Base-by-base conservation (phyloP, 2,329 filamentous ascomycete genomes). In the Fusarium pseudograminearum region DNA sequence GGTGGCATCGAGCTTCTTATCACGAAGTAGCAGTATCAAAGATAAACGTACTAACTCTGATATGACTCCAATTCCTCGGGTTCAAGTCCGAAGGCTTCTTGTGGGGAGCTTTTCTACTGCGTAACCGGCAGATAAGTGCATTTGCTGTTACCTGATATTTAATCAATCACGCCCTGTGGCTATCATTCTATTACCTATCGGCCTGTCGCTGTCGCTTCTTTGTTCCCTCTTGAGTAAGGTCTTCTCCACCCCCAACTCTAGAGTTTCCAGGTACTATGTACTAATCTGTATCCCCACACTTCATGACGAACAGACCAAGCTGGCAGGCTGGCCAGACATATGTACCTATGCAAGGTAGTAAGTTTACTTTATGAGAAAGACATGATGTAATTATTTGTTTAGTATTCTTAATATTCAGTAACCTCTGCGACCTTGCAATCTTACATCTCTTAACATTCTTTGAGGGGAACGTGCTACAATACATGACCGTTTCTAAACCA, bases 1-100 rank as follows among this genome's bases (percentile, higher is more conserved):
- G 48, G 41, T 41, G 28, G 38, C 45, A 51, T 52, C 48, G 34
- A 57, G 42, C 40, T 57, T 67, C 71, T 73, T 73, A 74, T 73
- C 67, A 65, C 44, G 52, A 50, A 45, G 44, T 30, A 44, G 63
- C 45, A 28, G 45, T 67, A 68, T 31, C 51, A 8, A 24, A 28
- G 46, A 51, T 51, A 51, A 45, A 45, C 42, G 42, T 30, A 11
- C 42, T 30, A 45, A 56, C 50, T 62, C 57, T 26, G 57, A 60
- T 50, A 61, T 47, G 54, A 45, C 59, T 58, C 54, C 57, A 72
- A 57, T 46, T 36, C 28, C 40, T 47, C 56, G 42, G 61, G 22
- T 54, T 48, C 52, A 31, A 61, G 61, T 61, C 70, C 57, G 36
- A 41, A 50, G 51, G 47, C 38, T 68, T 58, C 24, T 9, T 63